Base-by-base conservation (phyloP, 441 rosid species). In the Adansonia grandidieri region DNA sequence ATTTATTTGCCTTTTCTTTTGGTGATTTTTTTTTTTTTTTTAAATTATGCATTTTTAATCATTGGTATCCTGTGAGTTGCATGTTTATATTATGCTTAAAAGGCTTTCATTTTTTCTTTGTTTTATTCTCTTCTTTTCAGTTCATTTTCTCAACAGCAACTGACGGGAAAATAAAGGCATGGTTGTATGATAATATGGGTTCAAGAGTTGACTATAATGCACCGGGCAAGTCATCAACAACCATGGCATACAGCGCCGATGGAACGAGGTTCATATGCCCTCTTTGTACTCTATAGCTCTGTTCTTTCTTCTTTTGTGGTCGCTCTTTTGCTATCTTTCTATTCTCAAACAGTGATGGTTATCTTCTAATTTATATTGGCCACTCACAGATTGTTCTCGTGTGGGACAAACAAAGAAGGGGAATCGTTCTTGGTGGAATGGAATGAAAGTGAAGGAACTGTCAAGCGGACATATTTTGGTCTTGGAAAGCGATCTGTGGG, bases 361-460 rank as follows among this genome's bases (percentile, higher is more conserved):
- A 19, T 79, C 54, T 80, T 67, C 61, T 77, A 54, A 66, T 82
- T 75, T 58, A 56, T 68, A 56, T 78, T 54, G 71, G 1, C 56
- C 50, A 53, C 76, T 50, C 53, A 8, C 67, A 93, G 97, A 84
- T 80, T 93, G 78, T 93, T 93, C 86, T 93, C 95, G 13, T 93
- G 95, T 65, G 95, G 95, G 75, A 92, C 95, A 60, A 92, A 86
- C 74, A 91, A 90, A 84, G 97, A 88, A 78, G 93, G 94, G 67
- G 93, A 92, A 66, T 92, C 95, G 48, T 83, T 74, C 86, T 77
- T 92, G 76, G 97, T 92, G 86, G 97, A 92, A 72, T 92, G 97
- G 97, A 91, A 92, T 88, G 95, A 92, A 86, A 93, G 94, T 81
- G 94, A 91, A 88, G 94, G 95, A 79, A 85, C 90, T 72, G 90